Conservation (phyloP, 768 basidiomycete genomes). For the Macrocybe gigantea region DNA sequence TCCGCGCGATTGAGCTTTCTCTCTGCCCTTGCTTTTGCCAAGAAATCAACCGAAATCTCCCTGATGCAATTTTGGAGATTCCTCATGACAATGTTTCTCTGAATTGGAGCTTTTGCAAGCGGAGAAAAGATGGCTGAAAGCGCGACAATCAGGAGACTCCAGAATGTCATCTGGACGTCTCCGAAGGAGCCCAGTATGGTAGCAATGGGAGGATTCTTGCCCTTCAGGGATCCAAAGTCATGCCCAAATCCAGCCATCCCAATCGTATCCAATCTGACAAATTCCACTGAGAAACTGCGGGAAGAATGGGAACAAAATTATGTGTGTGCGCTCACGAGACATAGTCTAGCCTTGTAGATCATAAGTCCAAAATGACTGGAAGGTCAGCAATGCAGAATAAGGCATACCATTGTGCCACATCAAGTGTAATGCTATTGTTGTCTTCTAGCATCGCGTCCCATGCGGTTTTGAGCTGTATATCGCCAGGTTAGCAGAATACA, state of each 20-base stretch:
- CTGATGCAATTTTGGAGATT: conserved; percentile 18
- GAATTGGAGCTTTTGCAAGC: too few relatives aligned
- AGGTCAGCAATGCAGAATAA: background rate
- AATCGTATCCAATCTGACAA: conserved; percentile 37
- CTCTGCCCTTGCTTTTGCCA: conserved; percentile 19
- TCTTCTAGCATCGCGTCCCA: conserved; percentile 15
- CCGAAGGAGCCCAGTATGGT: conserved; percentile 24
- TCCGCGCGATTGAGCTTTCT: conserved; percentile 10
- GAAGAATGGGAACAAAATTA: background rate
- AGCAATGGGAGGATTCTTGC: conserved; percentile 25
- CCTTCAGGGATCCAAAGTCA: conserved; percentile 39
- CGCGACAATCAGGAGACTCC: conserved; percentile 14
- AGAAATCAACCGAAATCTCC: conserved; percentile 21
- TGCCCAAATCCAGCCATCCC: conserved; percentile 47
- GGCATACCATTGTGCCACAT: conserved; percentile 36
- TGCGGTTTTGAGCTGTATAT: conserved; percentile 18
- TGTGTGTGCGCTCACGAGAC: conserved; percentile 25
- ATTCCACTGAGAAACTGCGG: background rate
- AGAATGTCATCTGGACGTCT: conserved; percentile 9
- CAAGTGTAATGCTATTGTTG: conserved; percentile 22
- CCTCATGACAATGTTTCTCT: too few relatives aligned
- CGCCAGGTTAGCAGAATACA: background rate
- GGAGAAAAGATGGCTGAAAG: conserved; percentile 5
- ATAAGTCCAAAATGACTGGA: background rate
- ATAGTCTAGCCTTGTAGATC: conserved; percentile 28